Conservation (phyloP, 2,329 filamentous ascomycete species). For the Coleophoma crateriformis region DNA sequence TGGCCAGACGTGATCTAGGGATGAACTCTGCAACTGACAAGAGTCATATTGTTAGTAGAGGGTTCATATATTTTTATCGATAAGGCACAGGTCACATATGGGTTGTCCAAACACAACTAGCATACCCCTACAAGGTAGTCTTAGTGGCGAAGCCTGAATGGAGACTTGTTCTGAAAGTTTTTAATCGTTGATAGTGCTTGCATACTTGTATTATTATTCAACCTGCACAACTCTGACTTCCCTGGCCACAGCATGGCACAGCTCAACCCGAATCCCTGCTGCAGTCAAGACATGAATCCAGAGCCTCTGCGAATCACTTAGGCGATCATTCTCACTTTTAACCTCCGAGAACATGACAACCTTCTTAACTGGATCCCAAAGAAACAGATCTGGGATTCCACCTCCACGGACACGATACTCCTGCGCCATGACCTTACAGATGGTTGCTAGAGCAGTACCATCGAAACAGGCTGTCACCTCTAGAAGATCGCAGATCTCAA, state of each 20-base stretch:
- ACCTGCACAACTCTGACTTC: conserved; percentile 20
- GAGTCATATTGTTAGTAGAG: no score
- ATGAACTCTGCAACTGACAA: no score
- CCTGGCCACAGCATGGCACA: conserved; percentile 54
- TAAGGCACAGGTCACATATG: no score
- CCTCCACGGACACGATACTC: conserved; percentile 84
- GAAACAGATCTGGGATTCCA: conserved; percentile 86
- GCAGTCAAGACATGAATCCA: conserved; percentile 93
- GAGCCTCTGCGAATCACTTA: conserved; percentile 92
- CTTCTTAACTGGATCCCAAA: conserved; percentile 53
- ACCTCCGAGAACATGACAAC: conserved; percentile 22
- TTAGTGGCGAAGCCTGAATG: no score
- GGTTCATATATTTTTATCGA: no score
- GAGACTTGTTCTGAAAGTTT: no score
- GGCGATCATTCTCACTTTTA: conserved; percentile 69
- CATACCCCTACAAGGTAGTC: no score
- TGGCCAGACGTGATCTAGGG: no score
- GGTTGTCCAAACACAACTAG: no score
- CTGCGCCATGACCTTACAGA: conserved; percentile 93
- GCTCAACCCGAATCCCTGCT: conserved; percentile 78
- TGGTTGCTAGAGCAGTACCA: conserved; percentile 70
- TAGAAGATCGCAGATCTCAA: conserved; percentile 68
- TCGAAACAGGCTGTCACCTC: conserved; percentile 77
- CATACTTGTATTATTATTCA: background rate
- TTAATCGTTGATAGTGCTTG: no score